A percentile compares a stretch with the other conserved stretches of the same genome.
Evolutionary conservation across 75 land plant species (phyloP).

Genomic region (Sequoia sempervirens): DNA sequence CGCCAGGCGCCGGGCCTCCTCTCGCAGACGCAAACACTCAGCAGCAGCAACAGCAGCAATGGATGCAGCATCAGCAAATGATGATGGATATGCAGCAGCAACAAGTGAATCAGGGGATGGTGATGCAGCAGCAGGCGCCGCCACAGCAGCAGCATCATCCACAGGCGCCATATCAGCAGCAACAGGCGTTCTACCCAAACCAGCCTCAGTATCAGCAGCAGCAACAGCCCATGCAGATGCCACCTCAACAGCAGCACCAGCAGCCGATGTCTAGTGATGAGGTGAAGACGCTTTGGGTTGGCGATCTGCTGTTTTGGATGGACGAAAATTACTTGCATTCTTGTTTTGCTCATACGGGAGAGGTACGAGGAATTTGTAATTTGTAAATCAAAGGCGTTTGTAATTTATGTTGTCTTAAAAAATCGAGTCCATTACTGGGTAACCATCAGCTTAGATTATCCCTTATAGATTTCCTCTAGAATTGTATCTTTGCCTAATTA

Average conservation of each 20-base stretch:
- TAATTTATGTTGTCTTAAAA: no score
- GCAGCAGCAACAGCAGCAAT: neutral
- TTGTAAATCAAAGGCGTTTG: neutral
- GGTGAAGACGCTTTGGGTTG: conserved; percentile 43
- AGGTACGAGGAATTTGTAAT: conserved; percentile 12
- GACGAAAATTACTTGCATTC: conserved; percentile 39
- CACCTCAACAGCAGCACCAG: conserved; percentile 13
- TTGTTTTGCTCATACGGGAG: conserved; percentile 42
- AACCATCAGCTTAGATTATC: no score
- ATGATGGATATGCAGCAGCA: neutral
- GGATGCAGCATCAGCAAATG: conserved; percentile 4
- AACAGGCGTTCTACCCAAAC: neutral
- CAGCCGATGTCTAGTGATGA: conserved; percentile 36
- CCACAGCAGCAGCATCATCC: neutral
- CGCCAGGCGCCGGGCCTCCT: neutral
- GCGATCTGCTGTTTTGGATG: conserved; percentile 51
- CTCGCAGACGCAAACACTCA: neutral
- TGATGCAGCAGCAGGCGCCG: neutral
- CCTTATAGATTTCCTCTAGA: no score
- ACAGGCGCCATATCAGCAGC: neutral
- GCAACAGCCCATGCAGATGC: conserved; percentile 8
- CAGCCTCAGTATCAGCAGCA: conserved; percentile 13
- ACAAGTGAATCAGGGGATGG: neutral
- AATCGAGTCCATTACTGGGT: no score
- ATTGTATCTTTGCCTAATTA: no score